These are phyloP conservation scores for Coniferiporia weirii DNA, from an alignment of 1,284 basidiomycete species.

Conservation along the genomic window DNA sequence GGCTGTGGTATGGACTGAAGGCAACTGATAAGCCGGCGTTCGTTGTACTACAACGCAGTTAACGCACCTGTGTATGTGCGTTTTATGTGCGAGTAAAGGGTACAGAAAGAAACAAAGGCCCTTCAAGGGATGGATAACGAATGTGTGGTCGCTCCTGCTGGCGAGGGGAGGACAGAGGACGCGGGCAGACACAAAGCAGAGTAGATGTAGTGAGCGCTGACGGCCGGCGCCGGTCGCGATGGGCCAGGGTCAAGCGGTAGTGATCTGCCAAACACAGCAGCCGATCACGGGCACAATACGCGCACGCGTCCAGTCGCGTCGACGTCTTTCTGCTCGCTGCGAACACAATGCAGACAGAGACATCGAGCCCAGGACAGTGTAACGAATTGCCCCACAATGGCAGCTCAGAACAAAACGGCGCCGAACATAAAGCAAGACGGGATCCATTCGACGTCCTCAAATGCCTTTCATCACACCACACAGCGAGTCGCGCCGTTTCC, in stretches of 20 bases:
- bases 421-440: background rate
- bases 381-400: too few relatives aligned
- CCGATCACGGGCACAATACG: too few relatives aligned
- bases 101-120: background rate
- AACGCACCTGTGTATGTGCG: background rate
- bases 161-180: background rate
- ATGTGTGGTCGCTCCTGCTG: slow-evolving; percentile 4
- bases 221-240: slow-evolving; percentile 3
- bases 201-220: too few relatives aligned
- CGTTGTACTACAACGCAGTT: background rate
- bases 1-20: background rate
- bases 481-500: background rate
- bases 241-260: background rate
- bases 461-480: background rate
- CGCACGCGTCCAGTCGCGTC: background rate
- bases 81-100: background rate
- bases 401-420: too few relatives aligned
- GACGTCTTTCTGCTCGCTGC: background rate
- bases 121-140: slow-evolving; percentile 12
- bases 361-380: too few relatives aligned
- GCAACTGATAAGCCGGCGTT: background rate
- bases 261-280: too few relatives aligned
- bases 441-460: background rate
- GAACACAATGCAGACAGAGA: too few relatives aligned
- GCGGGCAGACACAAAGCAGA: too few relatives aligned